Conservation (phyloP, 495 filamentous ascomycete species). For the Penicillium waksmanii region DNA sequence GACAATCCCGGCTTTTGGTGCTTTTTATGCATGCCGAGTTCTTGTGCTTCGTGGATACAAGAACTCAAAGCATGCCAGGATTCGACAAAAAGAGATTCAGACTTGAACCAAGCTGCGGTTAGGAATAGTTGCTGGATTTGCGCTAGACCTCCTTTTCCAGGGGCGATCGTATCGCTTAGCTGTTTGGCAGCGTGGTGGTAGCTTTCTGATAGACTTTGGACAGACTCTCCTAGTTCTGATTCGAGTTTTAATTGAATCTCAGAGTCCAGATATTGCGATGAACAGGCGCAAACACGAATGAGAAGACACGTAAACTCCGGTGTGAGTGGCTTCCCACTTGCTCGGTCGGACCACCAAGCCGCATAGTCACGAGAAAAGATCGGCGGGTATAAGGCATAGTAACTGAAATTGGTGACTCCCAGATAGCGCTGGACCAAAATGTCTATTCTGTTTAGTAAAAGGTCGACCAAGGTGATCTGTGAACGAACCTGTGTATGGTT, state of each 20-base stretch:
- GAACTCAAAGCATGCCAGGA: constrained; percentile 53
- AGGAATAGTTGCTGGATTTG: constrained; percentile 58
- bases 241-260: constrained; percentile 47
- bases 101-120: constrained; percentile 56
- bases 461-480: not conserved
- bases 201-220: constrained; percentile 40
- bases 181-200: constrained; percentile 49
- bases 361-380: constrained; percentile 52
- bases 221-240: constrained; percentile 45
- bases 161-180: constrained; percentile 47
- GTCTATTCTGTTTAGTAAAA: constrained; percentile 36
- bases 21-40: constrained; percentile 54
- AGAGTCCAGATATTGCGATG: constrained; percentile 46
- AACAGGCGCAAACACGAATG: constrained; percentile 56
- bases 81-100: constrained; percentile 54
- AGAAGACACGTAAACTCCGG: constrained; percentile 55
- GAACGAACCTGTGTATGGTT: constrained; percentile 36
- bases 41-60: constrained; percentile 54
- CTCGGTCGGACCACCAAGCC: constrained; percentile 49
- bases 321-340: constrained; percentile 31
- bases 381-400: constrained; percentile 52
- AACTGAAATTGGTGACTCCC: constrained; percentile 51
- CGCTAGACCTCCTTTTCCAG: constrained; percentile 49
- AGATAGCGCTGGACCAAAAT: constrained; percentile 54
- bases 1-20: constrained; percentile 36